These are phyloP conservation scores for Myriosclerotinia duriaeana DNA, from an alignment of 2,329 filamentous ascomycete species.

Conservation along the genomic window DNA sequence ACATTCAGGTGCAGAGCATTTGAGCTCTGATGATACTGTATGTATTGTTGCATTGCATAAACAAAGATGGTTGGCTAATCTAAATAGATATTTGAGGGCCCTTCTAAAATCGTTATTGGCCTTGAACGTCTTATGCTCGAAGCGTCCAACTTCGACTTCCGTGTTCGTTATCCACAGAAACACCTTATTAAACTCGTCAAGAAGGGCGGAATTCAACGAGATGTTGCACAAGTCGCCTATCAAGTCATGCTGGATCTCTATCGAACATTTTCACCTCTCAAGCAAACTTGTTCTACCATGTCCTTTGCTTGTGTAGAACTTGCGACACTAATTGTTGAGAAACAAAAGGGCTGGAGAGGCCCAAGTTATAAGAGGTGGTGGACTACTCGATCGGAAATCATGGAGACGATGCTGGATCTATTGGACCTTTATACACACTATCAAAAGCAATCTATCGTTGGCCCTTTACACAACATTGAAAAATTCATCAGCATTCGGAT, in stretches of 20 bases:
- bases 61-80: slow-evolving; percentile 13
- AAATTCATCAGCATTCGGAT: slow-evolving; percentile 86
- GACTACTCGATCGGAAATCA: slow-evolving; percentile 49
- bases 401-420: slow-evolving; percentile 85
- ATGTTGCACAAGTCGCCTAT: slow-evolving; percentile 69
- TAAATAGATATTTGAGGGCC: slow-evolving; percentile 71
- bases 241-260: slow-evolving; percentile 86
- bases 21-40: slow-evolving; percentile 80
- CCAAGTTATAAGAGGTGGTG: slow-evolving; percentile 52
- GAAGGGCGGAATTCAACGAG: slow-evolving; percentile 46
- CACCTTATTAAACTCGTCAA: slow-evolving; percentile 75
- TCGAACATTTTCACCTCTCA: slow-evolving; percentile 88
- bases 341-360: slow-evolving; percentile 48
- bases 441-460: slow-evolving; percentile 70
- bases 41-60: slow-evolving; percentile 31
- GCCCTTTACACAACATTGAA: slow-evolving; percentile 69
- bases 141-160: slow-evolving; percentile 89
- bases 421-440: slow-evolving; percentile 92
- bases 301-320: slow-evolving; percentile 81
- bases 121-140: slow-evolving; percentile 92
- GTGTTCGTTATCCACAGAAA: slow-evolving; percentile 83
- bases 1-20: slow-evolving; percentile 56
- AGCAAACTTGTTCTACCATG: slow-evolving; percentile 84
- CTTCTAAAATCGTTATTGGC: slow-evolving; percentile 79
- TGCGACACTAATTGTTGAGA: slow-evolving; percentile 64